phyloP scores from a whole-genome alignment of 2,329 filamentous ascomycete species.

The Akanthomyces uredinophilus region DNA sequence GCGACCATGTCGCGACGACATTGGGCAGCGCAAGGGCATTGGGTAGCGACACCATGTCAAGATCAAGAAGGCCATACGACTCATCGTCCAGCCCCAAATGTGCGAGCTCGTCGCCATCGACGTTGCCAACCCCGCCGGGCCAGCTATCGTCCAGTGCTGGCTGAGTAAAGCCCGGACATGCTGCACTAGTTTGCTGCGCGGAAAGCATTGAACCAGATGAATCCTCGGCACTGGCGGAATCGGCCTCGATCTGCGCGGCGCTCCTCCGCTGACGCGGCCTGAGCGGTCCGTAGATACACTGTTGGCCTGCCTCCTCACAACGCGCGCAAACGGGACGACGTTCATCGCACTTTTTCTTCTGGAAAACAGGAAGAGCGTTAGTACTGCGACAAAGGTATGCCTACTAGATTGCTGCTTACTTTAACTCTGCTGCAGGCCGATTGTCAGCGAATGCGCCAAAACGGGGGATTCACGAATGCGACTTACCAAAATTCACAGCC shows the following conservation, averaged over 20 bases:
- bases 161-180: too few species aligned
- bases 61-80: too few species aligned
- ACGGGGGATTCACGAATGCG: neutral
- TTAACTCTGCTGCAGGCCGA: slow-evolving; percentile 44
- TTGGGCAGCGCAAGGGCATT: too few species aligned
- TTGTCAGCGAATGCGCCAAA: slow-evolving; percentile 18
- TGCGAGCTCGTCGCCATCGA: neutral
- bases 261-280: slow-evolving; percentile 32
- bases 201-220: slow-evolving; percentile 18
- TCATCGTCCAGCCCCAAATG: too few species aligned
- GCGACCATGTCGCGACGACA: neutral
- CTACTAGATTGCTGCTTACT: slow-evolving; percentile 29
- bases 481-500: slow-evolving; percentile 50
- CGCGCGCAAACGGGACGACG: slow-evolving; percentile 45
- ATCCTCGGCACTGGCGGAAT: neutral
- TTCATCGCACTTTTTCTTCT: slow-evolving; percentile 58
- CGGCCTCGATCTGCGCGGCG: slow-evolving; percentile 16
- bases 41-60: neutral
- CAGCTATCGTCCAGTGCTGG: neutral
- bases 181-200: neutral
- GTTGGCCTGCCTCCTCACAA: slow-evolving; percentile 43
- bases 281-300: slow-evolving; percentile 47
- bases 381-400: neutral
- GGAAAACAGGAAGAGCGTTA: neutral
- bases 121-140: neutral